A percentile compares a stretch with the other conserved stretches of the same genome.
Conservation (phyloP, 1,284 basidiomycete genomes). For the Ganoderma sp. region DNA sequence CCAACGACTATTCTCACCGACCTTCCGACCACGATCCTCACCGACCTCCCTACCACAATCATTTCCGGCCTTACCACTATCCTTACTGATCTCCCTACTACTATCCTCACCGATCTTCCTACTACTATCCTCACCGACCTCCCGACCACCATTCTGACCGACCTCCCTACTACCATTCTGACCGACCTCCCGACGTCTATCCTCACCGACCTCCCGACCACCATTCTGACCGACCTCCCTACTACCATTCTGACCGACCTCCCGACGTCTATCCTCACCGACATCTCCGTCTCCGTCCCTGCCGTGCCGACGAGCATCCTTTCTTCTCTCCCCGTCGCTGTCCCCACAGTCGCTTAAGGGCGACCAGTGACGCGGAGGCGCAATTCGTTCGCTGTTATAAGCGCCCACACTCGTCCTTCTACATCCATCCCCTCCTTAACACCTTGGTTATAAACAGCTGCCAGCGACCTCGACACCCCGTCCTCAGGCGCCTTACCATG, state of each 20-base stretch:
- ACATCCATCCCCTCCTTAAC: neutral
- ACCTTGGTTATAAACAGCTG: neutral
- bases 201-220: neutral
- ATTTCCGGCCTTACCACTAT: neutral
- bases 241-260: too few species aligned
- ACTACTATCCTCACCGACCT: slow-evolving; percentile 4
- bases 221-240: neutral
- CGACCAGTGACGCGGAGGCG: neutral
- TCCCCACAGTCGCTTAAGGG: neutral
- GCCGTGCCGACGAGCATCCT: neutral
- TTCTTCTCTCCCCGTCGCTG: neutral
- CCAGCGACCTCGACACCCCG: neutral
- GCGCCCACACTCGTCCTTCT: neutral
- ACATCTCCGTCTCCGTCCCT: neutral
- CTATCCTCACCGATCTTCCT: slow-evolving; percentile 14
- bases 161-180: neutral
- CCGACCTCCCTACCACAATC: neutral
- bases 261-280: neutral
- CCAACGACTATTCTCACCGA: neutral
- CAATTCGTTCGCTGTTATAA: neutral
- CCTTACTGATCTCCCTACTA: slow-evolving; percentile 7
- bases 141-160: neutral
- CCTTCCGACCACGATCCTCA: neutral
- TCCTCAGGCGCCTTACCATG: neutral
- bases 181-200: neutral